Base-by-base conservation (phyloP, 306 rosid species). In the Medicago arabica region DNA sequence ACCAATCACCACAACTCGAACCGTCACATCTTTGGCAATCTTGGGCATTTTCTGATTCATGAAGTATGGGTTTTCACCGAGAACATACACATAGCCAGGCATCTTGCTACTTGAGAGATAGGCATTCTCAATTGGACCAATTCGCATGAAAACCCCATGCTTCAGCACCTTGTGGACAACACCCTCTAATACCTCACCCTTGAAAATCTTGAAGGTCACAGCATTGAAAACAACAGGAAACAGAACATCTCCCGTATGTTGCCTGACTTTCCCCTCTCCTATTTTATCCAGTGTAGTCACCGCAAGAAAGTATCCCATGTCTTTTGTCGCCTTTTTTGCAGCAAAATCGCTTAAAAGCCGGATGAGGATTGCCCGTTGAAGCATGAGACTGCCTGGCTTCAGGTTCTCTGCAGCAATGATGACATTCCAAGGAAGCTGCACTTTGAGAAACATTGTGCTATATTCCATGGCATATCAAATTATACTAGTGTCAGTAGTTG, bases 241-340 rank as follows among this genome's bases (percentile, higher is more conserved):
- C 76, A 92, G 85, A 28, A 95, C 96, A 50, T 92, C 97, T 36
- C 97, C 97, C 0, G 92, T 84, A 8, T 76, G 88, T 28, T 89
- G 93, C 75, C 97, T 79, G 28, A 95, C 96, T 76, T 82, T 90
- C 23, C 97, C 99, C 74, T 90, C 97, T 17, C 97, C 97, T 6
- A 90, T 82, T 8, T 40, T 88, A 55, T 95, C 97, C 69, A 92
- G 71, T 6, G 90, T 85, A 2, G 89, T 95, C 61, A 95, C 89
- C 0, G 92, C 96, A 47, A 88, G 85, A 59, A 81, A 87, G 84
- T 90, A 92, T 2, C 97, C 97, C 4, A 86, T 86, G 74, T 95
- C 97, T 53, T 90, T 86, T 4, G 96, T 83, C 4, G 96, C 97
- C 77, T 79, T 92, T 71, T 85, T 95, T 1, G 64, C 71, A 9